Conservation (phyloP, 179 eudicot genomes). For the Beta lomatogona region DNA sequence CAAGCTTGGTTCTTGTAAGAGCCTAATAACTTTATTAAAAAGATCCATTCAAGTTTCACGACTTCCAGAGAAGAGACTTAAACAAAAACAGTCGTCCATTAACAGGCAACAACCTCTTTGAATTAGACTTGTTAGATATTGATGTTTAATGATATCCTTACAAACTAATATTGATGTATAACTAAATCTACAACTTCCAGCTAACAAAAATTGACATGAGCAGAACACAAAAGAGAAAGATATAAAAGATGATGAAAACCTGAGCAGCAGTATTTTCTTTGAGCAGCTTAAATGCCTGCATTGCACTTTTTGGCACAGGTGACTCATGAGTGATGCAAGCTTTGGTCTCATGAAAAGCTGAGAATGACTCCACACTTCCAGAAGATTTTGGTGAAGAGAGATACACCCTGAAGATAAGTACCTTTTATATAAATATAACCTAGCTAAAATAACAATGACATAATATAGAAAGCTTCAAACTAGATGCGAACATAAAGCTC, state of each 20-base stretch:
- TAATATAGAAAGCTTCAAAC: background rate
- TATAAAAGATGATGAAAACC: conserved; percentile 39
- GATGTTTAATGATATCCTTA: background rate
- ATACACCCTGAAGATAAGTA: conserved; percentile 54
- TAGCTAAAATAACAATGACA: background rate
- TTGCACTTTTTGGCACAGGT: conserved; percentile 53
- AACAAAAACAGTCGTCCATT: background rate
- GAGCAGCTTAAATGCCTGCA: conserved; percentile 73
- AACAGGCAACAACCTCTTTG: background rate
- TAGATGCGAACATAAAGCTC: background rate
- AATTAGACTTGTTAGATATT: background rate
- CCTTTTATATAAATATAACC: background rate
- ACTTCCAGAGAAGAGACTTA: background rate
- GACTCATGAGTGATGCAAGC: conserved; percentile 49
- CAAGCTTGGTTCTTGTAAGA: background rate
- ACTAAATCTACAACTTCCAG: background rate
- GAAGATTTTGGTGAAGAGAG: conserved; percentile 47
- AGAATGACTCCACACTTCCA: conserved; percentile 30
- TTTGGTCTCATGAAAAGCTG: conserved; percentile 40
- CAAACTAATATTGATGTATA: background rate
- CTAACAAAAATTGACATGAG: background rate
- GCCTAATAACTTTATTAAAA: background rate
- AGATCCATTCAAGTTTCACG: background rate
- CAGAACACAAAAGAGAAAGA: background rate
- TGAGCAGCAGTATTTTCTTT: conserved; percentile 65